Base-by-base conservation (phyloP, 2,329 filamentous ascomycete species). In the Pezicula neosporulosa region DNA sequence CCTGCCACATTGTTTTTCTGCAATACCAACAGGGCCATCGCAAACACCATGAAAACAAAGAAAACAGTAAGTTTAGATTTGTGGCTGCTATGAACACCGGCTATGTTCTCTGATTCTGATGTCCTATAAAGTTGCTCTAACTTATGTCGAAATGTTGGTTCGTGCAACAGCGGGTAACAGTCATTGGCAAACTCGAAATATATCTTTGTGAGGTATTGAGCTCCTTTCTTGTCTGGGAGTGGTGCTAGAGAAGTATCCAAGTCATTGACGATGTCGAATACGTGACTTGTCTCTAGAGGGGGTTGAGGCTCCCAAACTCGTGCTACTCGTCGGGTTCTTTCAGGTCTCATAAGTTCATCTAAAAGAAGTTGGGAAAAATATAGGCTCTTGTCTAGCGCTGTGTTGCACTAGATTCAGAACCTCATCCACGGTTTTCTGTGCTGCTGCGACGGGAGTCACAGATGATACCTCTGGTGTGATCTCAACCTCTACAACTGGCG, bases 41-140 rank as follows among this genome's bases (percentile, higher is more conserved):
- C 52, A 30, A 54, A 49, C n/a, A 52, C 52, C 33, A 44, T 45
- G 35, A 51, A 45, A n/a, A 48, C 39, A 41, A 54, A 48, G 41
- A 52, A 52, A n/a, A 36, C 18, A 15, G 33, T 47, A 6, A 51
- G 33, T 35, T 10, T 19, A 16, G 27, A n/a, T 19, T 27, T 36
- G 12, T 35, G 6, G 30, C 28, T 24, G 15, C 4, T 19, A 18
- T 37, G 3, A 15, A 8, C 4, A 8, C 35, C 16, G 13, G 35
- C 35, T 15, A 37, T 37, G 35, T 37, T 37, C 35, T 5, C 35
- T 37, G 35, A 12, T 15, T 37, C 35, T 8, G 35, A 16, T 16
- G 16, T 8, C 16, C 13, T 37, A 37, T 37, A 37, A 35, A 35
- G 15, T 19, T 35, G 27, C 15, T 46, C 28, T 33, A 46, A 16